These are phyloP conservation scores for Clavispora carvajalis DNA, from an alignment of 805 yeast genomes.

Conservation along the genomic window DNA sequence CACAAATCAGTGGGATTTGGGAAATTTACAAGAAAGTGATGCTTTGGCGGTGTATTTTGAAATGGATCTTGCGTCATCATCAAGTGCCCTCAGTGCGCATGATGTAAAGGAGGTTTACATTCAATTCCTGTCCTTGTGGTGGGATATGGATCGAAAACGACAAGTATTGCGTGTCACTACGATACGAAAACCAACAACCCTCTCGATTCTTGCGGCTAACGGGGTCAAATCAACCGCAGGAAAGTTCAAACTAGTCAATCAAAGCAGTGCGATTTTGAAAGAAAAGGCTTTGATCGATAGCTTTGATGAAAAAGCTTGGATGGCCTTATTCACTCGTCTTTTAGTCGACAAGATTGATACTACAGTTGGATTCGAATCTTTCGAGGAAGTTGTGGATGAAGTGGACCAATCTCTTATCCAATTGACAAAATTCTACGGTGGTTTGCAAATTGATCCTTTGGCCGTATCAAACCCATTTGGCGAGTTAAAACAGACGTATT, in stretches of 20 bases:
- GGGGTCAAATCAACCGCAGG: slow-evolving; percentile 15
- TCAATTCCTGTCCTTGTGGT: slow-evolving; percentile 31
- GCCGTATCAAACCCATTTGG: slow-evolving; percentile 20
- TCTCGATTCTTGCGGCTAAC: slow-evolving; percentile 13
- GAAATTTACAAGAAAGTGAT: slow-evolving; percentile 16
- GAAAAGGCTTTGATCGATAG: slow-evolving; percentile 22
- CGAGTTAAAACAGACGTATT: slow-evolving; percentile 12
- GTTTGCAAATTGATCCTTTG: slow-evolving; percentile 5
- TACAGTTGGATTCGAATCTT: slow-evolving; percentile 27
- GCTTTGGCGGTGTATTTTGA: slow-evolving; percentile 30
- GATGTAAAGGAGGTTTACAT: slow-evolving; percentile 22
- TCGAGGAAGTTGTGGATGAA: slow-evolving; percentile 21
- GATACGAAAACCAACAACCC: slow-evolving; percentile 24
- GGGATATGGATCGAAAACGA: slow-evolving; percentile 14
- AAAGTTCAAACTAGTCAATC: slow-evolving; percentile 9
- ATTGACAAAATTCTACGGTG: slow-evolving; percentile 26
- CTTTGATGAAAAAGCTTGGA: slow-evolving; percentile 31
- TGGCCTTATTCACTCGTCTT: slow-evolving; percentile 26
- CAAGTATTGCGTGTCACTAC: slow-evolving; percentile 31
- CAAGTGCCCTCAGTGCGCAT: slow-evolving; percentile 11
- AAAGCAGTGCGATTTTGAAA: slow-evolving; percentile 19
- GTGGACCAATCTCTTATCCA: slow-evolving; percentile 24
- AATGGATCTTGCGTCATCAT: slow-evolving; percentile 23
- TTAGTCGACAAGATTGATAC: slow-evolving; percentile 32
- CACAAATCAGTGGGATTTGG: slow-evolving; percentile 36